A percentile compares a stretch with the other conserved stretches of the same genome.
Evolutionary conservation across 768 basidiomycete genomes (phyloP).

Genomic region (Leccinum fibrillosum): DNA sequence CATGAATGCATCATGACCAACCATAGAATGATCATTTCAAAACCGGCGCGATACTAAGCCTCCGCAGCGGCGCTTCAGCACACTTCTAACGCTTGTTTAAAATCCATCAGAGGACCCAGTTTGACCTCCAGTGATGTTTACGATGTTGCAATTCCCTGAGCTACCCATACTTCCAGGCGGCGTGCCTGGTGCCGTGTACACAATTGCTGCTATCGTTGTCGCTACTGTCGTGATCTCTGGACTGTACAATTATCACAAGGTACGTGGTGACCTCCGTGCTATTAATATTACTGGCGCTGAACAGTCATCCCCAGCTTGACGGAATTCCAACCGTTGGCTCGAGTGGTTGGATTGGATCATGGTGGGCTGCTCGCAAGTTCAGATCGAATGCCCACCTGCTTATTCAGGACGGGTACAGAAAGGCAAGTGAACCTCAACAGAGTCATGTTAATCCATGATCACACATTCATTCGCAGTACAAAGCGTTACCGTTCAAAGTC

Average conservation of each 20-base stretch:
- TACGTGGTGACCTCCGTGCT: not conserved
- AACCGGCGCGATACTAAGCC: too few species aligned
- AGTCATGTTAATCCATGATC: not conserved
- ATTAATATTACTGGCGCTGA: not conserved
- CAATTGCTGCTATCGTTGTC: slow-evolving; percentile 2
- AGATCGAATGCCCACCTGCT: slow-evolving; percentile 18
- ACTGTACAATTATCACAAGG: slow-evolving; percentile 2
- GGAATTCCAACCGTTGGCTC: slow-evolving; percentile 32
- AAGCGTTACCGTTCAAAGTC: not conserved
- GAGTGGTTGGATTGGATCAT: slow-evolving; percentile 26
- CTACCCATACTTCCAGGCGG: slow-evolving; percentile 1
- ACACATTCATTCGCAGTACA: not conserved
- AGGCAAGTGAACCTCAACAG: slow-evolving; percentile 14
- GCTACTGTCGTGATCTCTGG: slow-evolving; percentile 4
- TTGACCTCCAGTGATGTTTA: too few species aligned
- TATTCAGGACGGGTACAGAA: slow-evolving; percentile 32
- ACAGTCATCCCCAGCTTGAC: slow-evolving; percentile 16
- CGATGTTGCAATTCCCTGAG: not conserved
- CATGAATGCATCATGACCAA: too few species aligned
- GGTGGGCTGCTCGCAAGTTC: slow-evolving; percentile 20
- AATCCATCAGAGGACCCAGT: too few species aligned
- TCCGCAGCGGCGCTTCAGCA: too few species aligned
- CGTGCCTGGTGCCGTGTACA: not conserved
- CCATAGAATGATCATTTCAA: too few species aligned
- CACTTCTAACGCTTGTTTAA: too few species aligned